Evolutionary conservation across 2,329 filamentous ascomycete species (phyloP).

Genomic region (Nakataea oryzae): DNA sequence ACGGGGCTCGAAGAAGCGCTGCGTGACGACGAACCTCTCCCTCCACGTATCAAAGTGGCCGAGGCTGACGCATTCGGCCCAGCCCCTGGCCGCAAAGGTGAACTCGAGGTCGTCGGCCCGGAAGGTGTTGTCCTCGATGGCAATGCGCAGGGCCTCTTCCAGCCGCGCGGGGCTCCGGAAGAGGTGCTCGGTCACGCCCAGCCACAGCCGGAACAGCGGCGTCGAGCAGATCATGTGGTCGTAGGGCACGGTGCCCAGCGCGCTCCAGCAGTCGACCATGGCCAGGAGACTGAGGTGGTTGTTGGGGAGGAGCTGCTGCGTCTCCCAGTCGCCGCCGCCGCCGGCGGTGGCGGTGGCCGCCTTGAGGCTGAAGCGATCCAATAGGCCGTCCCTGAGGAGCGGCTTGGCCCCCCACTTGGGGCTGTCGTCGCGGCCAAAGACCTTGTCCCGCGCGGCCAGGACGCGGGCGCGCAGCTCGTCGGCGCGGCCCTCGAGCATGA

Average conservation of each 20-base stretch:
- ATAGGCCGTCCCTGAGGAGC: slow-evolving; percentile 69
- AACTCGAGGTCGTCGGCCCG: slow-evolving; percentile 95
- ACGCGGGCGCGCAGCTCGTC: slow-evolving; percentile 67
- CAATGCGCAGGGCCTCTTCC: slow-evolving; percentile 75
- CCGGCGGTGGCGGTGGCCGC: slow-evolving; percentile 36
- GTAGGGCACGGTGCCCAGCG: slow-evolving; percentile 86
- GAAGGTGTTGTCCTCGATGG: slow-evolving; percentile 83
- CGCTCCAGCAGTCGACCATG: slow-evolving; percentile 98
- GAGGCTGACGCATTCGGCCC: slow-evolving; percentile 86
- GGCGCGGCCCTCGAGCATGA: slow-evolving; percentile 82
- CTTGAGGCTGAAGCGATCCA: slow-evolving; percentile 78
- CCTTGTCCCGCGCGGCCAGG: slow-evolving; percentile 52
- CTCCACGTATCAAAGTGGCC: slow-evolving; percentile 90
- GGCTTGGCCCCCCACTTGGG: slow-evolving; percentile 50
- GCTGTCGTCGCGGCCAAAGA: slow-evolving; percentile 62
- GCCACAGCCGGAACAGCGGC: slow-evolving; percentile 89
- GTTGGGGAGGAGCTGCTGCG: slow-evolving; percentile 50
- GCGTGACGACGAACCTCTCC: slow-evolving; percentile 83
- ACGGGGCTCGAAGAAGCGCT: slow-evolving; percentile 81
- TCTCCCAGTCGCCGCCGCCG: not conserved
- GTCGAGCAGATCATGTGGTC: slow-evolving; percentile 99
- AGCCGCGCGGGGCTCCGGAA: slow-evolving; percentile 76
- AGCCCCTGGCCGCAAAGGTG: slow-evolving; percentile 89
- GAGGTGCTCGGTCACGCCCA: slow-evolving; percentile 93
- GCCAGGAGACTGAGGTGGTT: slow-evolving; percentile 89